phyloP scores from a whole-genome alignment of 306 rosid species.

The Pterocarpus santalinus region DNA sequence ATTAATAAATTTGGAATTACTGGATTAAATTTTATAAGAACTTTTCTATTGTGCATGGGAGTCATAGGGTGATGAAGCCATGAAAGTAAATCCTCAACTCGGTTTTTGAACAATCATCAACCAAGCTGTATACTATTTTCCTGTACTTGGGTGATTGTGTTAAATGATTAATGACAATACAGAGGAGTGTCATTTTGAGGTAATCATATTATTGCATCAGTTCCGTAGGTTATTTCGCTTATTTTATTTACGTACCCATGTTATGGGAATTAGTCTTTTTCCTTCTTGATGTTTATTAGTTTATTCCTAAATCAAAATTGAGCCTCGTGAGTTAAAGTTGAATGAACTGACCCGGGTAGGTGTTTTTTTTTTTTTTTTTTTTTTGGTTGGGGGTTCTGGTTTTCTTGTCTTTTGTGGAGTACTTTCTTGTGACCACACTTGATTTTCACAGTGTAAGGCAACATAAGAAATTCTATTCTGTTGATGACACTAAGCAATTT shows the following conservation, averaged over 20 bases:
- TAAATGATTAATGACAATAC: neutral
- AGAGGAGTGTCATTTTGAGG: slow-evolving; percentile 16
- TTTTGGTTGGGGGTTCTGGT: neutral
- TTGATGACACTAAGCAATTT: neutral
- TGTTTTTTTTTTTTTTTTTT: neutral
- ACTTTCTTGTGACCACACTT: neutral
- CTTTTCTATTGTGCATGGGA: slow-evolving; percentile 23
- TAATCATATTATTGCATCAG: neutral
- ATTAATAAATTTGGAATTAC: slow-evolving; percentile 23
- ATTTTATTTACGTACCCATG: too few relatives aligned
- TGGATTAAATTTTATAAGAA: slow-evolving; percentile 19
- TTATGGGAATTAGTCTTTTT: too few relatives aligned
- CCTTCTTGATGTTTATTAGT: too few relatives aligned
- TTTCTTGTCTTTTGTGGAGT: slow-evolving; percentile 9
- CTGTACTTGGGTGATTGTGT: neutral
- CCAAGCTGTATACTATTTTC: neutral
- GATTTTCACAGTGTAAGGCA: neutral
- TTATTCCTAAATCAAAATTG: too few relatives aligned
- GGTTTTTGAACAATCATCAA: neutral
- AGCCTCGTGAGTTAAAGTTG: too few relatives aligned
- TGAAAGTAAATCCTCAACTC: neutral
- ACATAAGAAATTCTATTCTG: neutral
- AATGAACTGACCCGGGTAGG: neutral
- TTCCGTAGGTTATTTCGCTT: neutral
- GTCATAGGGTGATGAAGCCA: slow-evolving; percentile 11